phyloP scores from a whole-genome alignment of 371 early-diverging fungal species.

The Rhizopus delemar region DNA sequence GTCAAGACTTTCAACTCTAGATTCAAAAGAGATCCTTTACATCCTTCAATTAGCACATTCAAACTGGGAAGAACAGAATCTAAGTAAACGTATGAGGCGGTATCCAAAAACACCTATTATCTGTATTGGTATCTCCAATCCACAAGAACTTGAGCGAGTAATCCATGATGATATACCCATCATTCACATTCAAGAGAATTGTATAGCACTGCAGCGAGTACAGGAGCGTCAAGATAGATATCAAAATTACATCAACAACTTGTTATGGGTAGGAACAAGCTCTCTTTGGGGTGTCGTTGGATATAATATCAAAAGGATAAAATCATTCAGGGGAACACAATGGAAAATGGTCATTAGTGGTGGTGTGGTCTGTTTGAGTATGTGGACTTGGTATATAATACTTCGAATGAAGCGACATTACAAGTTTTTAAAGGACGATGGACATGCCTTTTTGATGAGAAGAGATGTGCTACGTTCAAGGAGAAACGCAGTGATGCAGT shows the following conservation, averaged over 20 bases:
- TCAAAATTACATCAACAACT: neutral
- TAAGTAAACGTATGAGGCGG: constrained; percentile 16
- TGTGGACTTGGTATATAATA: neutral
- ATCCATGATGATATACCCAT: constrained; percentile 31
- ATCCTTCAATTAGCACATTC: constrained; percentile 26
- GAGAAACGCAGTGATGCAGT: neutral
- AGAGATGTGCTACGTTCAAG: neutral
- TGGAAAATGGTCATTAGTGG: neutral
- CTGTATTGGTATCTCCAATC: constrained; percentile 43
- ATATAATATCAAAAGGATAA: neutral
- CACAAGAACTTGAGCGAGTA: constrained; percentile 32
- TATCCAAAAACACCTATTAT: constrained; percentile 23
- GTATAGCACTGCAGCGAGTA: constrained; percentile 32
- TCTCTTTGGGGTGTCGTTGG: constrained; percentile 16
- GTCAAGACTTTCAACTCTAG: constrained; percentile 36
- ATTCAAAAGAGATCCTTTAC: constrained; percentile 29
- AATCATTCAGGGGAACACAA: neutral
- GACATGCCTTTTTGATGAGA: neutral
- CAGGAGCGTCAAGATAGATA: constrained; percentile 14
- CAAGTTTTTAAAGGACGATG: neutral
- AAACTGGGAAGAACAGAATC: constrained; percentile 17
- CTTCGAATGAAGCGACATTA: constrained; percentile 3
- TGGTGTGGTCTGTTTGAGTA: neutral
- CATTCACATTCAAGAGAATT: constrained; percentile 37
- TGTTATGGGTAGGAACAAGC: neutral